Evolutionary conservation across 2,329 filamentous ascomycete genomes (phyloP).

Genomic region (Akanthomyces muscarius): DNA sequence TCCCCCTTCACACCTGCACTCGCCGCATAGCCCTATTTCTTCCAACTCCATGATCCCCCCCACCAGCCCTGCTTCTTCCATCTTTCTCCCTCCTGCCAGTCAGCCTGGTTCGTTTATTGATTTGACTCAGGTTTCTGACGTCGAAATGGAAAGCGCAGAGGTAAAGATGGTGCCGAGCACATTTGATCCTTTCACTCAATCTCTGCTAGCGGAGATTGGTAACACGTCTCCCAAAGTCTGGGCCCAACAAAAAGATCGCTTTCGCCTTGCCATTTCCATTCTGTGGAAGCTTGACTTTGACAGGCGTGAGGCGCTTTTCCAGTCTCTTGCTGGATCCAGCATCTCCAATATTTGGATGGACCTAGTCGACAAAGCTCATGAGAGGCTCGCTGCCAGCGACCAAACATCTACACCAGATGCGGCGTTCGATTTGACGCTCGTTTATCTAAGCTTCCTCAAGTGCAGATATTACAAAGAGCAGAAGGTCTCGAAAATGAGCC

Average conservation of each 20-base stretch:
- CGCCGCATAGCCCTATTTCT: not conserved
- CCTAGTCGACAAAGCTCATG: not conserved
- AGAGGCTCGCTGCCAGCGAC: not conserved
- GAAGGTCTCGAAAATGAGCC: constrained; percentile 21
- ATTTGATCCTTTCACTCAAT: constrained; percentile 2
- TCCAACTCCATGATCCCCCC: not conserved
- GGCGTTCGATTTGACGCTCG: constrained; percentile 29
- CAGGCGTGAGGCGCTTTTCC: constrained; percentile 25
- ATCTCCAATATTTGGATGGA: not conserved
- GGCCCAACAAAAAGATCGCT: constrained; percentile 21
- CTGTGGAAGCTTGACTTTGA: constrained; percentile 24
- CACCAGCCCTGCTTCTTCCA: not conserved
- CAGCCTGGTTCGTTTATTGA: constrained; percentile 22
- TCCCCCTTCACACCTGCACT: not conserved
- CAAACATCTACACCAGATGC: not conserved
- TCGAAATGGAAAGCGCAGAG: not conserved
- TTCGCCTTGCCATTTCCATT: constrained; percentile 28
- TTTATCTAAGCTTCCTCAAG: constrained; percentile 30
- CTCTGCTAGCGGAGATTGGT: constrained; percentile 13
- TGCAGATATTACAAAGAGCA: constrained; percentile 24
- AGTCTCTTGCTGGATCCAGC: constrained; percentile 15
- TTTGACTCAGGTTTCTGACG: constrained; percentile 2
- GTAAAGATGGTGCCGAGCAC: not conserved
- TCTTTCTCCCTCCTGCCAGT: not conserved
- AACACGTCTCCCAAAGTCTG: constrained; percentile 20